Evolutionary conservation across 331 rosid species (phyloP).

Genomic region (Dryas integrifolia): DNA sequence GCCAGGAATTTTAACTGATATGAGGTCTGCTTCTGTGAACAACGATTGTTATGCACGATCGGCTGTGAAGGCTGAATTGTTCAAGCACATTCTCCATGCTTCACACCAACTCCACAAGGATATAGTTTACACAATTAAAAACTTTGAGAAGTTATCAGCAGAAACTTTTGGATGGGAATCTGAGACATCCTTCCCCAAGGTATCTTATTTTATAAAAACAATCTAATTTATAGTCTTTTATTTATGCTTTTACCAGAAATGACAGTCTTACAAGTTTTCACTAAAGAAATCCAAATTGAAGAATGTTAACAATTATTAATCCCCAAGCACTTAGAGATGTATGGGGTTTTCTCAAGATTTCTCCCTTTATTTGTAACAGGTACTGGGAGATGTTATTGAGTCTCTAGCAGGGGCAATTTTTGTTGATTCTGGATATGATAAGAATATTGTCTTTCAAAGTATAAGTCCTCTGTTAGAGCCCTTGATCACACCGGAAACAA

Average conservation of each 20-base stretch:
- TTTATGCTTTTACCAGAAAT: neutral
- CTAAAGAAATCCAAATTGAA: neutral
- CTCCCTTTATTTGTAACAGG: constrained; percentile 41
- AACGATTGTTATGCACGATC: constrained; percentile 76
- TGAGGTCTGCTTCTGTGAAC: constrained; percentile 83
- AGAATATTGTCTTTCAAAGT: constrained; percentile 54
- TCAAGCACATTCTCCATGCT: constrained; percentile 58
- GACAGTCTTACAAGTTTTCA: neutral
- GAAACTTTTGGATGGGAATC: constrained; percentile 77
- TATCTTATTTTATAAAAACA: constrained; percentile 1
- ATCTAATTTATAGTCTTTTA: too few species aligned
- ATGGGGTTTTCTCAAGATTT: neutral
- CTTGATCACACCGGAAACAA: constrained; percentile 62
- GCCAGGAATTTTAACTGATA: constrained; percentile 73
- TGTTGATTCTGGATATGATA: constrained; percentile 66
- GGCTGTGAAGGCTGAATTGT: constrained; percentile 55
- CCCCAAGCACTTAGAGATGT: neutral
- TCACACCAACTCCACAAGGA: constrained; percentile 60
- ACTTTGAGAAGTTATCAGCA: constrained; percentile 32
- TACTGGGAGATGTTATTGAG: constrained; percentile 79
- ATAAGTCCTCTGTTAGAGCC: constrained; percentile 76
- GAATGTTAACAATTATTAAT: neutral
- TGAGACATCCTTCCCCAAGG: constrained; percentile 70
- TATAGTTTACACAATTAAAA: constrained; percentile 31
- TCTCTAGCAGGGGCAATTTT: constrained; percentile 87